These are phyloP conservation scores for Oryza brachyantha DNA, from an alignment of 176 grass and related monocot species.

Conservation along the genomic window DNA sequence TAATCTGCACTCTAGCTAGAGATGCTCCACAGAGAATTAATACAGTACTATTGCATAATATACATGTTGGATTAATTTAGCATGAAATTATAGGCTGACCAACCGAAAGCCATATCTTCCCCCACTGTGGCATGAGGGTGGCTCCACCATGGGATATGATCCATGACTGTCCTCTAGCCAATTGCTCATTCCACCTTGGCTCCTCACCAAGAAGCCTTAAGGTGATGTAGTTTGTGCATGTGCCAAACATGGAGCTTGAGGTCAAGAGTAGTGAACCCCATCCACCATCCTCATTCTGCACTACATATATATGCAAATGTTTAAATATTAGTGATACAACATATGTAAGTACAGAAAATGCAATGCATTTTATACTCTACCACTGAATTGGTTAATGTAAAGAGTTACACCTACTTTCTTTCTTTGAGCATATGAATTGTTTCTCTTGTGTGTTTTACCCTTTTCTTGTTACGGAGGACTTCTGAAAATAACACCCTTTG, in stretches of 20 bases:
- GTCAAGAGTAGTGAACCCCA: not conserved
- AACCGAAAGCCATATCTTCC: constrained; percentile 45
- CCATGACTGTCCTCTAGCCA: not conserved
- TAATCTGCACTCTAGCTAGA: no score
- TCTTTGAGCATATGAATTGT: no score
- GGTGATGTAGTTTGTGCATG: constrained; percentile 33
- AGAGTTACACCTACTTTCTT: not conserved
- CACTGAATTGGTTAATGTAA: not conserved
- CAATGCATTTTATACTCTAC: not conserved
- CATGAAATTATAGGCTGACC: no score
- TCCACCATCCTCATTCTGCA: constrained; percentile 40
- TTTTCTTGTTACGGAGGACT: no score
- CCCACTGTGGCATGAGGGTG: constrained; percentile 18
- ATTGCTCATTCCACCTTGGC: not conserved
- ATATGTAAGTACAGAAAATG: not conserved
- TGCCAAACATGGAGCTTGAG: constrained; percentile 37
- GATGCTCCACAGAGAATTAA: no score
- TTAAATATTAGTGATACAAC: no score
- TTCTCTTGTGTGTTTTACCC: no score
- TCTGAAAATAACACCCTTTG: no score
- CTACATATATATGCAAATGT: not conserved
- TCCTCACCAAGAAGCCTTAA: constrained; percentile 19
- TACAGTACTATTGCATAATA: no score
- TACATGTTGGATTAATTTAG: no score
- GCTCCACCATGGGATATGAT: constrained; percentile 23